Percentiles rank a stretch among this genome's conserved stretches.
Evolutionary conservation across 2,329 filamentous ascomycete genomes (phyloP).

Genomic region (Coleophoma cylindrospora): DNA sequence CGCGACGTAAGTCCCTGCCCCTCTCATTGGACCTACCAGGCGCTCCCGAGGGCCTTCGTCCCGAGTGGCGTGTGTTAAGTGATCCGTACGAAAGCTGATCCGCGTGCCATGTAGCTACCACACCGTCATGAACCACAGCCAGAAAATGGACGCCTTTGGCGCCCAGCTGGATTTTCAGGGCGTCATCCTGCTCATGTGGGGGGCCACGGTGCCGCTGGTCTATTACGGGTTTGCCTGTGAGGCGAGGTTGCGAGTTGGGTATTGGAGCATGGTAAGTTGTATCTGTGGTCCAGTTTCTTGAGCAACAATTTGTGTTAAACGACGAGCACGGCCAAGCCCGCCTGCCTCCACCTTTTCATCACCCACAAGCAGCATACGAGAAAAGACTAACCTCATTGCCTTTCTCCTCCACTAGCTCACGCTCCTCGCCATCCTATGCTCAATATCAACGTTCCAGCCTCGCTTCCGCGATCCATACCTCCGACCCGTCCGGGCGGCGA

Average conservation of each 20-base stretch:
- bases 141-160: constrained; percentile 41
- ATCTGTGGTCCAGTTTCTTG: too few relatives aligned
- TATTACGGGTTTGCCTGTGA: constrained; percentile 46
- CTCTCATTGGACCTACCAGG: not conserved
- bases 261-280: constrained; percentile 28
- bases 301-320: too few relatives aligned
- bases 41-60: too few relatives aligned
- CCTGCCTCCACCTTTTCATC: not conserved
- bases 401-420: constrained; percentile 11
- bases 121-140: constrained; percentile 50
- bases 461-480: constrained; percentile 32
- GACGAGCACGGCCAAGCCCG: not conserved
- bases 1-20: constrained; percentile 27
- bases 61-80: too few relatives aligned
- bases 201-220: constrained; percentile 52
- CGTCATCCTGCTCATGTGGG: constrained; percentile 58
- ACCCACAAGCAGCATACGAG: too few relatives aligned
- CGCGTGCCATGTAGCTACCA: constrained; percentile 39
- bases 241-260: constrained; percentile 25
- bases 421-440: constrained; percentile 30
- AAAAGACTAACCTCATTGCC: not conserved
- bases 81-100: too few relatives aligned
- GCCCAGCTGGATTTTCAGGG: constrained; percentile 58
- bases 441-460: constrained; percentile 30
- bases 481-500: constrained; percentile 31